Percentiles rank a stretch among this genome's conserved stretches.
phyloP scores from a whole-genome alignment of 179 eudicot species.

The Amaranthus tricolor region DNA sequence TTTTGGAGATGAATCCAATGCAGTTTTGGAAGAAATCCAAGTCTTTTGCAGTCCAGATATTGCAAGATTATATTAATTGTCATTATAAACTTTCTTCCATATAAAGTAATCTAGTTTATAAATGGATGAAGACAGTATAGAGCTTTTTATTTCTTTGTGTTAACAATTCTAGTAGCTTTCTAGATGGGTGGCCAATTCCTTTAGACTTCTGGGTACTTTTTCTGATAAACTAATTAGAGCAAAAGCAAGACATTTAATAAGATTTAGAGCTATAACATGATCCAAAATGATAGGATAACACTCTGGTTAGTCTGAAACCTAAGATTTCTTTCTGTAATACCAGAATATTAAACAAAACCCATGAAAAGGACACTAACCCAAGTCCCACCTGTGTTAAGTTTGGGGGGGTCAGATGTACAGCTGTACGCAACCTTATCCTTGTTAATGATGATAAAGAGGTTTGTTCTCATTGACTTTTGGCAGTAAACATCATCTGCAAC shows the following conservation, averaged over 20 bases:
- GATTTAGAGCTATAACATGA: constrained; percentile 9
- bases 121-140: constrained; percentile 9
- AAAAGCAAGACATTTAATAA: background rate
- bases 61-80: constrained; percentile 61
- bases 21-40: constrained; percentile 55
- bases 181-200: constrained; percentile 6
- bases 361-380: constrained; percentile 13
- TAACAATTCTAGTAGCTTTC: constrained; percentile 1
- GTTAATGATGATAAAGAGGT: too few relatives aligned
- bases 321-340: constrained; percentile 1
- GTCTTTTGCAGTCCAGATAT: constrained; percentile 84
- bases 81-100: background rate
- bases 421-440: too few relatives aligned
- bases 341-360: constrained; percentile 10
- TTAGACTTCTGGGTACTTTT: constrained; percentile 9
- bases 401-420: too few relatives aligned
- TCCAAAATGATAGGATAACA: constrained; percentile 13
- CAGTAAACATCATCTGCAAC: too few relatives aligned
- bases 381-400: too few relatives aligned
- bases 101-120: background rate
- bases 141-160: constrained; percentile 12
- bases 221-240: constrained; percentile 2
- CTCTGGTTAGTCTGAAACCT: constrained; percentile 8
- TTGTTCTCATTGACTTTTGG: too few relatives aligned
- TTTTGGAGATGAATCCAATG: constrained; percentile 70